Evolutionary conservation across 2,329 filamentous ascomycete genomes (phyloP).

Genomic region (Trichophyton benhamiae): DNA sequence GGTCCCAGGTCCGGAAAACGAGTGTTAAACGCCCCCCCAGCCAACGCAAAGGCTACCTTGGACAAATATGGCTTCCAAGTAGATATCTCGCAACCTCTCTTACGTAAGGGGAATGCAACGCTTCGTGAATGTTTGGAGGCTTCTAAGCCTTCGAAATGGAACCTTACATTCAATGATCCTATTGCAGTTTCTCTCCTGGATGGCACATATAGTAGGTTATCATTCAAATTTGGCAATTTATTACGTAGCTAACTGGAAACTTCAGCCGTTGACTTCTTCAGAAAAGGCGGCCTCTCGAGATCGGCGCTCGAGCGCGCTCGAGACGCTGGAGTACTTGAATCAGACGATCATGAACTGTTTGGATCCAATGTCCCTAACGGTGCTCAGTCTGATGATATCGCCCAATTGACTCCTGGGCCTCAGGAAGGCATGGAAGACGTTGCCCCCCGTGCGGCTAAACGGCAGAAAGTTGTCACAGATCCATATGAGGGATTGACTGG

Average conservation of each 20-base stretch:
- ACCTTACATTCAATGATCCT: slow-evolving; percentile 25
- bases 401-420: not conserved
- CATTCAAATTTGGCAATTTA: not conserved
- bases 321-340: not conserved
- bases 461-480: not conserved
- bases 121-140: slow-evolving; percentile 30
- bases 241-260: not conserved
- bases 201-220: slow-evolving; percentile 23
- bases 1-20: slow-evolving; percentile 20
- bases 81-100: slow-evolving; percentile 22
- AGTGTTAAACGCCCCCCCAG: slow-evolving; percentile 17
- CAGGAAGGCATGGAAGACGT: not conserved
- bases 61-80: slow-evolving; percentile 40
- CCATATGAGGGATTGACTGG: slow-evolving; percentile 16
- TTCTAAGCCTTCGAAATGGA: slow-evolving; percentile 25
- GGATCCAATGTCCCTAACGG: not conserved
- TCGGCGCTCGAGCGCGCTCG: not conserved
- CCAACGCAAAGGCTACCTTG: slow-evolving; percentile 24
- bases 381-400: not conserved
- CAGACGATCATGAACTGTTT: not conserved
- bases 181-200: slow-evolving; percentile 19
- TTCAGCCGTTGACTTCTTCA: not conserved
- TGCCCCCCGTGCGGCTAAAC: not conserved
- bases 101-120: slow-evolving; percentile 32
- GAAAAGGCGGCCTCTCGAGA: not conserved